A percentile compares a stretch with the other conserved stretches of the same genome.
phyloP scores from a whole-genome alignment of 2,329 filamentous ascomycete species.

The Onygenales sp. region DNA sequence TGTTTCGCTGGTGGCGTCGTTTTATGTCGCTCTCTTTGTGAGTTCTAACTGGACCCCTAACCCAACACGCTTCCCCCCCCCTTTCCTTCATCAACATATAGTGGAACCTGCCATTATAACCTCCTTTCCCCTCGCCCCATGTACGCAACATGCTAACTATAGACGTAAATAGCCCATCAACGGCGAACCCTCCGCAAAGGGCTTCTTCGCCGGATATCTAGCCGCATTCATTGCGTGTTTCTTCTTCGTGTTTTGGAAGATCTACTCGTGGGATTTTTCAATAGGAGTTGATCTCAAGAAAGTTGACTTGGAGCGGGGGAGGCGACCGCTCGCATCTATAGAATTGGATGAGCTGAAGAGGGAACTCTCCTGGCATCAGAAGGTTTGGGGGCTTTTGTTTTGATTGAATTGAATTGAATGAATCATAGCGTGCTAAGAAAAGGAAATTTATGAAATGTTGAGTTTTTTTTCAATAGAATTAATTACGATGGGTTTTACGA shows the following conservation, averaged over 20 bases:
- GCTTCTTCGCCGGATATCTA: constrained; percentile 39
- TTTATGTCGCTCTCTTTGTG: constrained; percentile 37
- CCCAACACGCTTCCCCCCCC: constrained; percentile 37
- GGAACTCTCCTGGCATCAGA: background rate
- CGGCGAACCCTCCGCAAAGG: constrained; percentile 25
- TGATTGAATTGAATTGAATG: too few relatives aligned
- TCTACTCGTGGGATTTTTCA: constrained; percentile 5
- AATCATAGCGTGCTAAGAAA: too few relatives aligned
- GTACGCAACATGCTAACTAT: too few relatives aligned
- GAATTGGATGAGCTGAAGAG: background rate
- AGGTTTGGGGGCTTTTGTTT: too few relatives aligned
- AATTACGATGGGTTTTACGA: too few relatives aligned
- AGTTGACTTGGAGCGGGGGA: constrained; percentile 5
- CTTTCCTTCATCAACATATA: constrained; percentile 35
- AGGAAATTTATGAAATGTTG: too few relatives aligned
- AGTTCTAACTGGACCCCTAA: constrained; percentile 16
- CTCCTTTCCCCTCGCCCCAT: constrained; percentile 70
- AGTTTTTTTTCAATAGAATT: too few relatives aligned
- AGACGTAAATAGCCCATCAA: constrained; percentile 43
- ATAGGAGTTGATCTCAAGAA: constrained; percentile 5
- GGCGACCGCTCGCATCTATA: background rate
- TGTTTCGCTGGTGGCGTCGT: constrained; percentile 22
- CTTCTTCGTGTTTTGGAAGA: constrained; percentile 20
- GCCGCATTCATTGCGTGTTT: constrained; percentile 29
- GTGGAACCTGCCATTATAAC: constrained; percentile 54